Base-by-base conservation (phyloP, 2,329 filamentous ascomycete species). In the Fusarium nelsonii region DNA sequence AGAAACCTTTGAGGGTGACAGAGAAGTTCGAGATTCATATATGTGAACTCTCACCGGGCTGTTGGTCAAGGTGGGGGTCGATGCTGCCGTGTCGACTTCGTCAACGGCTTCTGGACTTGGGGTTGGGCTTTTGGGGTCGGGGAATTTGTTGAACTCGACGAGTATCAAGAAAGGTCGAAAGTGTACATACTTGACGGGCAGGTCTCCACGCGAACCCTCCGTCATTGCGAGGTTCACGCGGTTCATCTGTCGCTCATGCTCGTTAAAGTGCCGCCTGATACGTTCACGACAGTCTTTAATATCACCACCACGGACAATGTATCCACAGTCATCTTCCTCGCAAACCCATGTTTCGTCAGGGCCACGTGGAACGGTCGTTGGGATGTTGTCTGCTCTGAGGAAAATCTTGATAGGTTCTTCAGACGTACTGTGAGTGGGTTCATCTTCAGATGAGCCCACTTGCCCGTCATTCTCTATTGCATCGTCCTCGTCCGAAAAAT, bases 331-430 rank as follows among this genome's bases (percentile, higher is more conserved):
- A 12, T 88, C 86, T 64, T 90, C 84, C 6, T 85, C 84, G 72
- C 91, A 93, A 2, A 81, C 81, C 90, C 91, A 93, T 0, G 88
- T 88, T 54, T 90, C 86, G 61, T 88, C 83, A 0, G 88, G 86
- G 0, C 87, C 89, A 34, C 83, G 81, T 1, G 87, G 83, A 4
- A 76, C 78, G 9, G 80, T 79, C 6, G 84, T 83, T 0, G 85
- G 86, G 12, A 87, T 71, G 48, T 78, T 82, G 56, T 88, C 84
- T 7, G 84, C 80, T 28, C 81, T 81, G 11, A 87, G 79, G 14
- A 85, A 80, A 16, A 88, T 74, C 46, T 78, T 81, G 48, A 82
- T 75, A 4, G 78, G 77, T 36, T 77, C 68, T 18, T 76, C 50
- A 12, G 68, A 58, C 8, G 44, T 41, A 8, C 60, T 63, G 20